Evolutionary conservation across 495 filamentous ascomycete species (phyloP).

Genomic region (Lasiosphaeria miniovina): DNA sequence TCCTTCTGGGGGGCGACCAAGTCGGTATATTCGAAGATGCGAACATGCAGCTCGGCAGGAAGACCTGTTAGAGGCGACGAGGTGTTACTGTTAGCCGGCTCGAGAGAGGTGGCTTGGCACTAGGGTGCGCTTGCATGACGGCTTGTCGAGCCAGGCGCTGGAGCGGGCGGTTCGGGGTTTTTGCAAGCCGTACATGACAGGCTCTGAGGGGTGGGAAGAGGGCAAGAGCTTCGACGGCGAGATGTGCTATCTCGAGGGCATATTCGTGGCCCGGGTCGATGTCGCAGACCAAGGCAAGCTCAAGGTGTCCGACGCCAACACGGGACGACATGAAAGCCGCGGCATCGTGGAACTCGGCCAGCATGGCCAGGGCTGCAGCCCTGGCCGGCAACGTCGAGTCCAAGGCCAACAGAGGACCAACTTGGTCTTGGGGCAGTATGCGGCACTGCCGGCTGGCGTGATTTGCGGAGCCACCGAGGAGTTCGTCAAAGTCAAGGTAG

Average conservation of each 20-base stretch:
- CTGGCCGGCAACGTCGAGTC: not conserved
- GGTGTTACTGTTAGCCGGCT: not conserved
- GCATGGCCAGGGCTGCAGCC: slow-evolving; percentile 8
- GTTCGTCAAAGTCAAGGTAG: too few relatives aligned
- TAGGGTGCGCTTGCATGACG: slow-evolving; percentile 5
- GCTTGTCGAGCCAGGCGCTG: not conserved
- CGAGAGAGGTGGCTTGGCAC: not conserved
- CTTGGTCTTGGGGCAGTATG: not conserved
- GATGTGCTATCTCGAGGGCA: not conserved
- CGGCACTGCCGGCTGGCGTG: slow-evolving; percentile 1
- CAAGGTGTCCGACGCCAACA: slow-evolving; percentile 7
- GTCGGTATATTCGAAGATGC: slow-evolving; percentile 16
- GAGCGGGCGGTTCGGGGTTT: not conserved
- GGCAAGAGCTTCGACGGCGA: not conserved
- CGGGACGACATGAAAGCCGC: slow-evolving; percentile 8
- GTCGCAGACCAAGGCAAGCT: slow-evolving; percentile 7
- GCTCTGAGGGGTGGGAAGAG: slow-evolving; percentile 3
- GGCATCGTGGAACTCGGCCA: slow-evolving; percentile 10
- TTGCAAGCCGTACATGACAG: slow-evolving; percentile 6
- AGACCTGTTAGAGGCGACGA: slow-evolving; percentile 4
- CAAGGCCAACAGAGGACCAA: not conserved
- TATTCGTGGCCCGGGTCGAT: slow-evolving; percentile 1
- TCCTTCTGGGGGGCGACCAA: slow-evolving; percentile 12
- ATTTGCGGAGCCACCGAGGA: not conserved
- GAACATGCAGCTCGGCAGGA: slow-evolving; percentile 13